Conservation (phyloP, 2,329 filamentous ascomycete genomes). For the Xylariaceae sp. region DNA sequence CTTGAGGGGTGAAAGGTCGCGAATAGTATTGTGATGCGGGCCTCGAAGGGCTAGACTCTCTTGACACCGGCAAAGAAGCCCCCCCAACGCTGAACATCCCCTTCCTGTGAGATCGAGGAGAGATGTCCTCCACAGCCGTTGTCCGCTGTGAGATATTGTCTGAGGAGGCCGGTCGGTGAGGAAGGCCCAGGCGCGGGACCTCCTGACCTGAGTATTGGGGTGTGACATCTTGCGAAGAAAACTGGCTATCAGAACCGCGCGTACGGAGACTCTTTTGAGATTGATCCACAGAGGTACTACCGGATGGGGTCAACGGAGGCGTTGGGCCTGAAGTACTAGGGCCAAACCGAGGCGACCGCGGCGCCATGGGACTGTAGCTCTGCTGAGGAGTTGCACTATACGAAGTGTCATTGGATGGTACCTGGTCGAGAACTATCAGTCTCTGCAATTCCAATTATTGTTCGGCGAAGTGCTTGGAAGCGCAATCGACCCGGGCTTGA, state of each 20-base stretch:
- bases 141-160: conserved; percentile 41
- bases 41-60: conserved; percentile 63
- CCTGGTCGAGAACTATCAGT: conserved; percentile 36
- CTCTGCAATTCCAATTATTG: too few species aligned
- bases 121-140: conserved; percentile 35
- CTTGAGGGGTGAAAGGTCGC: conserved; percentile 72
- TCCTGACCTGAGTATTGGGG: conserved; percentile 64
- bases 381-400: conserved; percentile 59
- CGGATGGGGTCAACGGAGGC: conserved; percentile 83
- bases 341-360: conserved; percentile 63
- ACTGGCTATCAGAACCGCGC: conserved; percentile 23
- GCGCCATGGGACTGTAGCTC: conserved; percentile 61
- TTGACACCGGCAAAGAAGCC: conserved; percentile 53
- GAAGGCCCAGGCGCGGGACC: conserved; percentile 36
- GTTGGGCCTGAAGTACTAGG: conserved; percentile 69
- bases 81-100: conserved; percentile 51
- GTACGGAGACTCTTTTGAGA: conserved; percentile 21
- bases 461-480: too few species aligned
- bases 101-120: conserved; percentile 43
- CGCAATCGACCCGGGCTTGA: too few species aligned
- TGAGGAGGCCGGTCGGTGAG: conserved; percentile 42
- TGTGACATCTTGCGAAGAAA: conserved; percentile 51
- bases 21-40: conserved; percentile 62
- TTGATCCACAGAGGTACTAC: conserved; percentile 50
- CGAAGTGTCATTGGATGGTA: conserved; percentile 57